These are phyloP conservation scores for Cryptosporidium parvum DNA, from an alignment of 169 alveolate genomes.

Conservation along the genomic window DNA sequence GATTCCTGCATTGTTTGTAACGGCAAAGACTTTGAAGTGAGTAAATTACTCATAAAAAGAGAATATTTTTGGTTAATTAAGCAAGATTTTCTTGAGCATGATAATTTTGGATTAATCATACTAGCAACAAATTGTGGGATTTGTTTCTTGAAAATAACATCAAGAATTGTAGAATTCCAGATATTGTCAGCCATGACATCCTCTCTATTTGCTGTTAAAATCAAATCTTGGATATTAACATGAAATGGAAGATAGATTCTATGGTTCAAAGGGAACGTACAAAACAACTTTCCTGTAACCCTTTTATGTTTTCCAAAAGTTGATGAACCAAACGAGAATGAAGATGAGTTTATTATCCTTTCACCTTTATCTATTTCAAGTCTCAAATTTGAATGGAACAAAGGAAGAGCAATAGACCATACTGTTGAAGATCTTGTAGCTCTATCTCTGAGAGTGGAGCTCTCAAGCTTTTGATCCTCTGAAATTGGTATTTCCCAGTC, in stretches of 20 bases:
- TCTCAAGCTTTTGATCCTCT: not conserved
- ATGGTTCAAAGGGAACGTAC: slow-evolving; percentile 52
- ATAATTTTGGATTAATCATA: slow-evolving; percentile 13
- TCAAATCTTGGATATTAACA: slow-evolving; percentile 54
- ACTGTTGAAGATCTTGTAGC: slow-evolving; percentile 22
- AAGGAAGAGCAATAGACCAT: slow-evolving; percentile 70
- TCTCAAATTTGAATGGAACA: slow-evolving; percentile 19
- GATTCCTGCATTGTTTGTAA: not conserved
- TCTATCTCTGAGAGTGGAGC: slow-evolving; percentile 41
- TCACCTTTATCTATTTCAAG: not conserved
- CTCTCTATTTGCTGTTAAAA: slow-evolving; percentile 72
- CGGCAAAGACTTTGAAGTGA: not conserved
- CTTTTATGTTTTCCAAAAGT: slow-evolving; percentile 42
- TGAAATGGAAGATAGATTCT: slow-evolving; percentile 49
- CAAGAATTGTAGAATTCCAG: slow-evolving; percentile 39
- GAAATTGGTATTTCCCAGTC: slow-evolving; percentile 47
- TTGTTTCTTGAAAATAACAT: slow-evolving; percentile 33
- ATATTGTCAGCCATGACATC: slow-evolving; percentile 22
- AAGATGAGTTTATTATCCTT: not conserved
- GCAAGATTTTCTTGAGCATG: not conserved
- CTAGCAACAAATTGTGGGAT: slow-evolving; percentile 45
- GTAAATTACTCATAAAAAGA: not conserved
- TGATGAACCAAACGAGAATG: slow-evolving; percentile 55
- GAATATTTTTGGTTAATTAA: slow-evolving; percentile 9
- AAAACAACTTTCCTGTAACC: slow-evolving; percentile 39